Percentiles rank a stretch among this genome's conserved stretches.
phyloP scores from a whole-genome alignment of 805 yeast species.

The Pichia deserticola region DNA sequence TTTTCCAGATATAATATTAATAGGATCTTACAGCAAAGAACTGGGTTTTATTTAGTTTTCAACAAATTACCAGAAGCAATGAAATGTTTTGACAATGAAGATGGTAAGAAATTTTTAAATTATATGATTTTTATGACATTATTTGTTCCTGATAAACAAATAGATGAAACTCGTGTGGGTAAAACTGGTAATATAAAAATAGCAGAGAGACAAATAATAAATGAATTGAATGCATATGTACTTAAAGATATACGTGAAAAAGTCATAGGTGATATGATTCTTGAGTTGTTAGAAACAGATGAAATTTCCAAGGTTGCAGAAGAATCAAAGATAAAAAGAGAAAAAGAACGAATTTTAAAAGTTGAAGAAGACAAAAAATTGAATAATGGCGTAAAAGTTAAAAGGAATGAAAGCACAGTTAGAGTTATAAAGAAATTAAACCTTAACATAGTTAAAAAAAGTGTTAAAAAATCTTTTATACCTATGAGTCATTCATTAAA shows the following conservation, averaged over 20 bases:
- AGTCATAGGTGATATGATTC: slow-evolving; percentile 59
- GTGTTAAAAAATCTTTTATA: slow-evolving; percentile 4
- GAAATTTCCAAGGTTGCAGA: slow-evolving; percentile 29
- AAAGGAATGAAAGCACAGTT: not conserved
- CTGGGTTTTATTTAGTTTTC: slow-evolving; percentile 70
- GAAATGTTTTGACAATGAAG: slow-evolving; percentile 51
- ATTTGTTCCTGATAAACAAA: slow-evolving; percentile 39
- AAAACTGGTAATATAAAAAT: slow-evolving; percentile 39
- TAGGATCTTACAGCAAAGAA: slow-evolving; percentile 50
- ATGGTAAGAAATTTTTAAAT: slow-evolving; percentile 44
- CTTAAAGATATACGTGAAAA: slow-evolving; percentile 69
- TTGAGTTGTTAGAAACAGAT: slow-evolving; percentile 52
- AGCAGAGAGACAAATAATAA: slow-evolving; percentile 49
- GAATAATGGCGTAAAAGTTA: not conserved
- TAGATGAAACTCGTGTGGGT: slow-evolving; percentile 23
- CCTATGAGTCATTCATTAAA: slow-evolving; percentile 53
- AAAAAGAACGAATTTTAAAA: slow-evolving; percentile 10
- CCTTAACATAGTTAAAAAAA: slow-evolving; percentile 9
- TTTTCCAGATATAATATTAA: slow-evolving; percentile 59
- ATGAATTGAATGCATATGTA: slow-evolving; percentile 57
- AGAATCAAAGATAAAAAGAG: slow-evolving; percentile 16
- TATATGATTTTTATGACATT: slow-evolving; percentile 52
- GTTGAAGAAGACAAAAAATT: slow-evolving; percentile 9
- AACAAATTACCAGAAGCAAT: slow-evolving; percentile 51
- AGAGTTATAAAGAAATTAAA: slow-evolving; percentile 10